Evolutionary conservation across 306 rosid genomes (phyloP).

Genomic region (Canavalia gladiata): DNA sequence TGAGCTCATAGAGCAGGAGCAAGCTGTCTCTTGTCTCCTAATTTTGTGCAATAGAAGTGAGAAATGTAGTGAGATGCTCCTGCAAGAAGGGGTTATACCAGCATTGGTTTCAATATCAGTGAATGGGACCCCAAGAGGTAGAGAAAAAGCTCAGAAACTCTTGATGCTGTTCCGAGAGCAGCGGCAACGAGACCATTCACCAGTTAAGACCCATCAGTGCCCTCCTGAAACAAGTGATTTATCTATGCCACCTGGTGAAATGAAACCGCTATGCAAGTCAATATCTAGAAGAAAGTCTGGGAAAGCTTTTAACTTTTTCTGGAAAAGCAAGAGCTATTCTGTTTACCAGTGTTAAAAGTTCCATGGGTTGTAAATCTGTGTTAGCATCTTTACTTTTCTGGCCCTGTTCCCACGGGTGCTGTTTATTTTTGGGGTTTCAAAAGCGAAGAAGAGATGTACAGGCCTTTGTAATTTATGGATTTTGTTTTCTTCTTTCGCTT

Average conservation of each 20-base stretch:
- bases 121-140: conserved; percentile 89
- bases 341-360: conserved; percentile 84
- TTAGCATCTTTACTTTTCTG: conserved; percentile 56
- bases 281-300: conserved; percentile 77
- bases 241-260: conserved; percentile 59
- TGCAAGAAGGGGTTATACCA: conserved; percentile 99
- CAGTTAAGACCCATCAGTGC: conserved; percentile 47
- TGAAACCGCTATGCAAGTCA: conserved; percentile 80
- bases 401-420: conserved; percentile 51
- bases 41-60: conserved; percentile 81
- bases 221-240: conserved; percentile 59
- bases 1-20: conserved; percentile 85
- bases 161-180: conserved; percentile 90
- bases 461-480: conserved; percentile 83
- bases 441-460: conserved; percentile 80
- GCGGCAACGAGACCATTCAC: conserved; percentile 77
- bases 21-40: conserved; percentile 82
- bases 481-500: conserved; percentile 59
- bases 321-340: conserved; percentile 88
- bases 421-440: conserved; percentile 46
- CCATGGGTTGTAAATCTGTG: conserved; percentile 67
- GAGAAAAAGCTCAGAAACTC: conserved; percentile 87
- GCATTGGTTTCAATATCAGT: conserved; percentile 90
- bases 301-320: conserved; percentile 75
- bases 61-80: conserved; percentile 81